Conservation (phyloP, 2,329 filamentous ascomycete genomes). For the Cordyceps fumosorosea region DNA sequence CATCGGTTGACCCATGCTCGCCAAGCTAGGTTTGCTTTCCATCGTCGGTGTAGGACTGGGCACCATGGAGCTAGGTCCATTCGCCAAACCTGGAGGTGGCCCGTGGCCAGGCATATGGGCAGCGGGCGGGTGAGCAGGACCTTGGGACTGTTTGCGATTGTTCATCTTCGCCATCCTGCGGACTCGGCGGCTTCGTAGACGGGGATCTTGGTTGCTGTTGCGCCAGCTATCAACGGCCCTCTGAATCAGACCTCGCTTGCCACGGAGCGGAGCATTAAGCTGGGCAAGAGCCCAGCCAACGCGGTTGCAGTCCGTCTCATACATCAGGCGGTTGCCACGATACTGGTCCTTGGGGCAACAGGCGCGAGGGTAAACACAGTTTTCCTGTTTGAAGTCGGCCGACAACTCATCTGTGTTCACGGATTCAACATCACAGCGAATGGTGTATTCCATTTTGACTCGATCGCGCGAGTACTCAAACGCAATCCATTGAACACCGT, state of each 20-base stretch:
- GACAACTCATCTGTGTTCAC: conserved; percentile 83
- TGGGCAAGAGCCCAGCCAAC: conserved; percentile 99
- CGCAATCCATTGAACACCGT: conserved; percentile 97
- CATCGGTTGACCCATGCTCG: conserved; percentile 57
- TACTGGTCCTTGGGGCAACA: conserved; percentile 96
- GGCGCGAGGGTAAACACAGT: conserved; percentile 94
- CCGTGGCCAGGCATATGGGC: conserved; percentile 62
- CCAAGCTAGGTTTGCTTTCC: conserved; percentile 56
- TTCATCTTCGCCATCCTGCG: conserved; percentile 95
- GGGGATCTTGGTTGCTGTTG: conserved; percentile 95
- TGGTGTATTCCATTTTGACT: conserved; percentile 99
- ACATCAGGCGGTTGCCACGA: conserved; percentile 88
- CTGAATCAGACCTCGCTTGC: conserved; percentile 93
- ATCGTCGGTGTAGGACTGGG: conserved; percentile 48
- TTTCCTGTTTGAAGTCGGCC: conserved; percentile 92
- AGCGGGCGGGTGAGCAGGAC: conserved; percentile 47
- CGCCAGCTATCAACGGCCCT: conserved; percentile 97
- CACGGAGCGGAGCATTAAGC: conserved; percentile 81
- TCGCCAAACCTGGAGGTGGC: conserved; percentile 58
- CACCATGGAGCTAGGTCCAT: conserved; percentile 55
- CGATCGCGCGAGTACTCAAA: conserved; percentile 96
- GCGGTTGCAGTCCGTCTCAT: conserved; percentile 97
- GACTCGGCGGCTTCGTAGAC: conserved; percentile 83
- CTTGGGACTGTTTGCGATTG: conserved; percentile 64
- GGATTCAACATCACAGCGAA: conserved; percentile 94